phyloP scores from a whole-genome alignment of 129 eudicot genomes.

The Flaveria linearis region DNA sequence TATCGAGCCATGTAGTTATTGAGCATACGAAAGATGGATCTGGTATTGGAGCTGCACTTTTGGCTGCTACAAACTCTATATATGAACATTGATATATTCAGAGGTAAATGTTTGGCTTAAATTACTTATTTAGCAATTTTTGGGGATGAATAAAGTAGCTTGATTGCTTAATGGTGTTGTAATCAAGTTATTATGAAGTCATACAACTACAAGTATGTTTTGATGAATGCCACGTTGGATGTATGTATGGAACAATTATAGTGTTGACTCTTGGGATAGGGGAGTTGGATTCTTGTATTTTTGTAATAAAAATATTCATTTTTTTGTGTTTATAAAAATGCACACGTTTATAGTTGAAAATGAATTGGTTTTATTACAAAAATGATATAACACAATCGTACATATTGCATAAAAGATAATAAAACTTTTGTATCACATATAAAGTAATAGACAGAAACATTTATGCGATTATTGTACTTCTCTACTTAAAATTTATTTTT shows the following conservation, averaged over 20 bases:
- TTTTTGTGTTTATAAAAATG: background rate
- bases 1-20: conserved; percentile 53
- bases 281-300: conserved; percentile 8
- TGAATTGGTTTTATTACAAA: background rate
- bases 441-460: too few species aligned
- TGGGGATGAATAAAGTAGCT: conserved; percentile 1
- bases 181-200: background rate
- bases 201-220: background rate
- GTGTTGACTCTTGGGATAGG: background rate
- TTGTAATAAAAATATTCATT: background rate
- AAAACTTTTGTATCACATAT: too few species aligned
- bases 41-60: conserved; percentile 90
- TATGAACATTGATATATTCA: conserved; percentile 44
- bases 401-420: too few species aligned
- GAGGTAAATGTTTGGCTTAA: conserved; percentile 10
- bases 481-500: too few species aligned
- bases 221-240: background rate
- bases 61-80: conserved; percentile 80
- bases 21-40: conserved; percentile 93
- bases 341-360: background rate
- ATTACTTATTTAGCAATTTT: conserved; percentile 22
- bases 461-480: too few species aligned
- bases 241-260: background rate
- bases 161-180: conserved; percentile 1
- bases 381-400: background rate